Percentiles rank a stretch among this genome's conserved stretches.
These are phyloP conservation scores for Musa beccarii DNA, from an alignment of 176 grass and related monocot species.

Conservation along the genomic window DNA sequence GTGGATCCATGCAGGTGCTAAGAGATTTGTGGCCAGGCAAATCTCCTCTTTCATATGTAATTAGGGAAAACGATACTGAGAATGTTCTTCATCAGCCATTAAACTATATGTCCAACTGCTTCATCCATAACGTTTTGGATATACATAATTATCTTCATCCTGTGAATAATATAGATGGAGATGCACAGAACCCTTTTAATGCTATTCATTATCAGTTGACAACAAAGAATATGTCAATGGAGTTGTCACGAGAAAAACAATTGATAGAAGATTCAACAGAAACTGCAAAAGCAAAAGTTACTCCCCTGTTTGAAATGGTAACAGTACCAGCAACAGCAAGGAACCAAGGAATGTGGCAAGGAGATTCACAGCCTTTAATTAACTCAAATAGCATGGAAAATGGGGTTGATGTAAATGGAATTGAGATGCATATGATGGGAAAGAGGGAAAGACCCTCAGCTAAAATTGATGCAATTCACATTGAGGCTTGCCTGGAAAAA, in stretches of 20 bases:
- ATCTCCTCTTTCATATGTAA: not conserved
- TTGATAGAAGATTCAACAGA: not conserved
- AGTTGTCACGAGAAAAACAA: not conserved
- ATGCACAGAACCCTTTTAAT: not conserved
- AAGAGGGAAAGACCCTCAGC: not conserved
- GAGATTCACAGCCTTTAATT: not conserved
- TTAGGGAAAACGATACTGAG: not conserved
- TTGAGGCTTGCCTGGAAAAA: not conserved
- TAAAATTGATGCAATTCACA: not conserved
- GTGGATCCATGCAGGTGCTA: not conserved
- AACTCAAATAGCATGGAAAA: not conserved
- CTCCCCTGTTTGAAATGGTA: constrained; percentile 6
- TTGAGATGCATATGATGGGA: not conserved
- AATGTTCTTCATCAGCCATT: not conserved
- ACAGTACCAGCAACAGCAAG: not conserved
- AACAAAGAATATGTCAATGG: not conserved
- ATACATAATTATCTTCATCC: not conserved
- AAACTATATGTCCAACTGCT: not conserved
- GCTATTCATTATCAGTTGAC: not conserved
- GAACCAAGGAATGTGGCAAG: not conserved
- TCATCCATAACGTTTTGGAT: not conserved
- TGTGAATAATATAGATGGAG: not conserved
- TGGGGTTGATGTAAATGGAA: not conserved
- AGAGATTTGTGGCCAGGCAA: not conserved
- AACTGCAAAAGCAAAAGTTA: not conserved